Base-by-base conservation (phyloP, 2,329 filamentous ascomycete genomes). In the Stagonosporopsis chrysanthemi region DNA sequence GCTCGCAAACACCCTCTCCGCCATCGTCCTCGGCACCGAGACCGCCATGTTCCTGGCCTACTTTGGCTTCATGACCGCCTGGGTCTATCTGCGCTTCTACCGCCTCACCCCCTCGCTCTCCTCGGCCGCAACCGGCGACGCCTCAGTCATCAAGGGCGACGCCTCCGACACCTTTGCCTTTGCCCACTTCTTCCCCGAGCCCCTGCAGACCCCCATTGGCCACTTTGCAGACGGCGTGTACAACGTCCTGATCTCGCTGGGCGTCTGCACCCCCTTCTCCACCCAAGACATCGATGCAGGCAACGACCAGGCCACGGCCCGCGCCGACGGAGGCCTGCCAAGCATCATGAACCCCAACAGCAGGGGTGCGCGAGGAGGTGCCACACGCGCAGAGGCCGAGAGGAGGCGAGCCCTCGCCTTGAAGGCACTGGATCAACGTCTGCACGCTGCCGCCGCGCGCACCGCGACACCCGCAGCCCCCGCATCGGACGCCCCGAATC, bases 141-240 rank as follows among this genome's bases (percentile, higher is more conserved):
- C 73, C 5, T 75, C 78, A 7, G 79, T 81, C 8, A 86, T 96
- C 66, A 90, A 89, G 63, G 95, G 95, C 61, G 95, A 99, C 75
- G 91, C 95, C 33, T 96, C 91, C 76, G 95, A 99, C 77, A 97
- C 93, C 0, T 99, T 99, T 74, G 90, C 93, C 7, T 96, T 99
- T 75, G 89, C 92, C 63, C 92, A 95, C 69, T 97, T 99, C 82
- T 98, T 98, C 80, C 95, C 95, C 0, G 90, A 90, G 45, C 86
- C 89, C 3, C 80, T 90, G 39, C 94, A 97, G 74, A 90, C 92
- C 0, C 81, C 91, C 14, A 84, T 98, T 39, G 86, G 88, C 15
- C 83, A 87, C 9, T 74, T 96, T n/a, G 85, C 90, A 11, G 88
- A 91, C 66, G 83, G 87, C 59, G 76, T 97, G 24, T 97, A 94